Percentiles rank a stretch among this genome's conserved stretches.
phyloP scores from a whole-genome alignment of 1,284 basidiomycete genomes.

The Bondarzewia mesenterica region DNA sequence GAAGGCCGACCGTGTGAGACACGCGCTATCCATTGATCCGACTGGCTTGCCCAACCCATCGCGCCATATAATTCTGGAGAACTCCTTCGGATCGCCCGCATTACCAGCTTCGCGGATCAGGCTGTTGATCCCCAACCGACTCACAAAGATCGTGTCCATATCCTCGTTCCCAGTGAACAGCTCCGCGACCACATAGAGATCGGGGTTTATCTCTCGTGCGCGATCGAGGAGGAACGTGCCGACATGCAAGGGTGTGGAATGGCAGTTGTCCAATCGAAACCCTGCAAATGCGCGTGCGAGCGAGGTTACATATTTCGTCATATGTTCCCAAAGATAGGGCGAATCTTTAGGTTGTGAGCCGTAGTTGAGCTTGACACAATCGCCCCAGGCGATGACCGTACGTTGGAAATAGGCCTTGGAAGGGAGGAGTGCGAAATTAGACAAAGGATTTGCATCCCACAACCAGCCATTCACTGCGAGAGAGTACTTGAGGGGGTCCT shows the following conservation, averaged over 20 bases:
- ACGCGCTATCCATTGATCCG: slow-evolving; percentile 88
- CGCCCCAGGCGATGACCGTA: slow-evolving; percentile 95
- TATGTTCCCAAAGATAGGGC: slow-evolving; percentile 93
- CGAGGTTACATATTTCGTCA: slow-evolving; percentile 78
- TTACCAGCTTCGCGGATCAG: slow-evolving; percentile 90
- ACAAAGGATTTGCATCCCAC: slow-evolving; percentile 91
- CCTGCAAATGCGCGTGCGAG: slow-evolving; percentile 86
- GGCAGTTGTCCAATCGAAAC: slow-evolving; percentile 97
- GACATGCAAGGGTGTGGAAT: slow-evolving; percentile 93
- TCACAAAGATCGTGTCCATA: slow-evolving; percentile 87
- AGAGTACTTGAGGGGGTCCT: slow-evolving; percentile 66
- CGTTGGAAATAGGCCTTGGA: slow-evolving; percentile 96
- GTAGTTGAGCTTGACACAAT: slow-evolving; percentile 97
- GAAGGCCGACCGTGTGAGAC: slow-evolving; percentile 50
- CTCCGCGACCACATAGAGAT: slow-evolving; percentile 95
- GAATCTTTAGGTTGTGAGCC: slow-evolving; percentile 74
- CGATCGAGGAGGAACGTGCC: slow-evolving; percentile 90
- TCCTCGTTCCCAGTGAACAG: slow-evolving; percentile 95
- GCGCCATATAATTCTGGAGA: slow-evolving; percentile 78
- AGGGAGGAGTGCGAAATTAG: slow-evolving; percentile 90
- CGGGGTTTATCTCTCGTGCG: slow-evolving; percentile 81
- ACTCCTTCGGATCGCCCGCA: slow-evolving; percentile 80
- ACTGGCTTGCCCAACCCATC: slow-evolving; percentile 88
- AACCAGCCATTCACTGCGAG: slow-evolving; percentile 99
- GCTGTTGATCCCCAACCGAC: slow-evolving; percentile 85